Evolutionary conservation across 192 early-diverging fungal genomes (phyloP), one percentile per base, ranked within the genome.

Genomic region (Mortierella hygrophila): DNA sequence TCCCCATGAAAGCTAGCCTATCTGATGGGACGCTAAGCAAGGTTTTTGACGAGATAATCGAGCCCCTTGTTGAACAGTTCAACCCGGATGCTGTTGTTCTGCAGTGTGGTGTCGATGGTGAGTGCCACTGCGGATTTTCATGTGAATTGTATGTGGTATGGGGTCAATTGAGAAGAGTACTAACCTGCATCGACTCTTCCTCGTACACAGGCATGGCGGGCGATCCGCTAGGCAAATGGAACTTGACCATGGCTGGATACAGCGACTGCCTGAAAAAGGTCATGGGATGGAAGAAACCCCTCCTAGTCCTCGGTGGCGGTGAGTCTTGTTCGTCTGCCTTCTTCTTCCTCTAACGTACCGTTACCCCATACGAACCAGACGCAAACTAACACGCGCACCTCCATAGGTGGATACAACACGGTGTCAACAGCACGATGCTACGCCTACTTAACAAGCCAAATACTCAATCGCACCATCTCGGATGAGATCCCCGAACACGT

Each of bases 391-490:
- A 15, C 26, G 6, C 29, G 13, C 29, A 15, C 26, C 18, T 18
- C 0, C 3, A 11, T 65, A 65, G 60, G 60, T 3, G 97, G 97
- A 23, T 98, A 98, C 88, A 96, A 92, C 54, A 92, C 89, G 23
- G 49, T 93, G 23, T 95, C 97, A 76, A 93, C 94, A 1, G 93
- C 96, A 15, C 82, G 96, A 10, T 94, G 95, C 52, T 97, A 96
- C 92, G 90, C 94, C 23, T 95, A 95, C 73, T 89, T 97, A 78
- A 97, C 97, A 4, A 94, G 93, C 6, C 55, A 94, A 5, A 88
- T 94, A 0, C 89, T 83, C 4, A 76, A 72, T 13, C 75, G 63
- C 35, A 32, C 54, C 11, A 83, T 84, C 29, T 74, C 82, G 4
- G 82, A 84, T 6, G 88, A 88, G 40, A 88, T 88, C 37, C 82